phyloP scores from a whole-genome alignment of 345 rosid genomes.

The Psidium guajava region DNA sequence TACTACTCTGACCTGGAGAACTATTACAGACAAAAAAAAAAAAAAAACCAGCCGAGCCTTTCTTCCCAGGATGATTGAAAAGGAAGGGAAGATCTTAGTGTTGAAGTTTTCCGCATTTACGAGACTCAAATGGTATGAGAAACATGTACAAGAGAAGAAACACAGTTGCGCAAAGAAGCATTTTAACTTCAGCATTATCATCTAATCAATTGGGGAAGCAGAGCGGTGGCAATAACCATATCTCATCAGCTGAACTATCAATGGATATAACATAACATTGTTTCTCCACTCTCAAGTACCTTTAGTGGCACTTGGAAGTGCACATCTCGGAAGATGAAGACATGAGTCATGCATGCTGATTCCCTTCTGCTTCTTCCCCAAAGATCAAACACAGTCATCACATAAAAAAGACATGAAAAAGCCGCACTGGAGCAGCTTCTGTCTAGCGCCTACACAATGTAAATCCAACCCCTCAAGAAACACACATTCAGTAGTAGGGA shows the following conservation, averaged over 20 bases:
- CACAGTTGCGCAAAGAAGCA: background rate
- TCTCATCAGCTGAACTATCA: background rate
- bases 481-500: constrained; percentile 35
- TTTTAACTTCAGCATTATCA: background rate
- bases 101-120: background rate
- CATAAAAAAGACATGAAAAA: background rate
- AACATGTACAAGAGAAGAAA: background rate
- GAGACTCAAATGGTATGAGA: background rate
- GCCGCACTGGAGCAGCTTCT: background rate
- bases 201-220: background rate
- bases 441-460: background rate
- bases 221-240: background rate
- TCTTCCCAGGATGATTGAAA: background rate
- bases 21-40: no score
- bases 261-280: background rate
- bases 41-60: no score
- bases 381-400: background rate
- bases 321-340: background rate
- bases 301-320: background rate
- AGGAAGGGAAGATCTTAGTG: background rate
- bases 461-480: background rate
- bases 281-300: background rate
- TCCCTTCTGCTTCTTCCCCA: background rate
- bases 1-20: background rate
- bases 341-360: background rate